Evolutionary conservation across 305 asterid species (phyloP).

Genomic region (Ajuga reptans): DNA sequence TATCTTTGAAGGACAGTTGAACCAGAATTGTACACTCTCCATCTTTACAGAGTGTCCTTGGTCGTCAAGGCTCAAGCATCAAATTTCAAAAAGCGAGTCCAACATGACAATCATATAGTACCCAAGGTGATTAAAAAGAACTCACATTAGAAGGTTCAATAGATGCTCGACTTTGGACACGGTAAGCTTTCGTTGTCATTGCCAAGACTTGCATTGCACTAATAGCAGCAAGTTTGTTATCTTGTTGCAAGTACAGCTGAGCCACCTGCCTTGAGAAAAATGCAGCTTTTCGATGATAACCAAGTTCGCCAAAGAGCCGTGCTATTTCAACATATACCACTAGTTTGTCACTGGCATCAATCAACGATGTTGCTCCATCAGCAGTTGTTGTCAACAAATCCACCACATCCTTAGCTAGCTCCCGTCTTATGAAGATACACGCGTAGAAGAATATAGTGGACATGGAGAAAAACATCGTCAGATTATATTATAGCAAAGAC

Average conservation of each 20-base stretch:
- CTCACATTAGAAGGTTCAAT: slow-evolving; percentile 60
- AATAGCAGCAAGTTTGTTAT: slow-evolving; percentile 79
- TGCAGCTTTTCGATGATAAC: slow-evolving; percentile 95
- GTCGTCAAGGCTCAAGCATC: slow-evolving; percentile 6
- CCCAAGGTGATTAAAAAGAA: slow-evolving; percentile 3
- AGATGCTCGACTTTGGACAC: slow-evolving; percentile 89
- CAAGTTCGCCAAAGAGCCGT: slow-evolving; percentile 85
- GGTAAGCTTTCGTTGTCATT: slow-evolving; percentile 92
- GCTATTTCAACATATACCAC: slow-evolving; percentile 84
- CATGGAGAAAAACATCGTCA: slow-evolving; percentile 2
- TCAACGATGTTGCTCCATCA: slow-evolving; percentile 90
- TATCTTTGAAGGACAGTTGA: slow-evolving; percentile 9
- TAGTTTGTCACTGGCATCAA: slow-evolving; percentile 90
- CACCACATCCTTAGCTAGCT: slow-evolving; percentile 86
- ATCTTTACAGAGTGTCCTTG: background rate
- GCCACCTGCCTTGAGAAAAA: slow-evolving; percentile 97
- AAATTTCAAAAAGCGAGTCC: background rate
- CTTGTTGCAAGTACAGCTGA: slow-evolving; percentile 93
- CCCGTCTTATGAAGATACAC: slow-evolving; percentile 48
- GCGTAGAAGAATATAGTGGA: slow-evolving; percentile 9
- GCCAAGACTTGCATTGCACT: slow-evolving; percentile 99
- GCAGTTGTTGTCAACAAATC: slow-evolving; percentile 91
- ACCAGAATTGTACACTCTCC: background rate
- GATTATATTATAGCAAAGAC: background rate
- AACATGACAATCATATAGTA: background rate